Percentiles rank a stretch among this genome's conserved stretches.
phyloP scores from a whole-genome alignment of 345 rosid species.

The Citrus inodora region DNA sequence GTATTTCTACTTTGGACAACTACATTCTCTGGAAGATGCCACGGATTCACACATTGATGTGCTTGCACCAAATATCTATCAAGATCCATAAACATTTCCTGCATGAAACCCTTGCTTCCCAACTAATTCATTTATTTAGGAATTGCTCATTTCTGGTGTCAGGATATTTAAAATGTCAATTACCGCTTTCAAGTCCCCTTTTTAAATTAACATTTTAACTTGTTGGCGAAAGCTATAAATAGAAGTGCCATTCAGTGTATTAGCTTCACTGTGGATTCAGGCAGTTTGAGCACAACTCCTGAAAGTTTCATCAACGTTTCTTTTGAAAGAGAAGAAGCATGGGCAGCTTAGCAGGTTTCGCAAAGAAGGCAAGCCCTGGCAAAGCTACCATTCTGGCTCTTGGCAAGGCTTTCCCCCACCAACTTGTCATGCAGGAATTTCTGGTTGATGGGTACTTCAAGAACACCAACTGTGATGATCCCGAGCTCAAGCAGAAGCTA shows the following conservation, averaged over 20 bases:
- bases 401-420: constrained; percentile 95
- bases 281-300: constrained; percentile 2
- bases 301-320: neutral
- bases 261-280: constrained; percentile 17
- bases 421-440: constrained; percentile 93
- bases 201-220: neutral
- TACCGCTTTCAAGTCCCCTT: neutral
- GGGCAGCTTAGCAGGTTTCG: constrained; percentile 48
- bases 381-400: constrained; percentile 84
- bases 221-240: constrained; percentile 26
- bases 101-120: constrained; percentile 41
- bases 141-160: constrained; percentile 7
- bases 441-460: constrained; percentile 90
- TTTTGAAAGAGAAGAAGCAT: constrained; percentile 22
- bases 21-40: neutral
- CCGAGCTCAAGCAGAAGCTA: constrained; percentile 83
- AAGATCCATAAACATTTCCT: constrained; percentile 17
- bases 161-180: neutral
- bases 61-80: constrained; percentile 50
- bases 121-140: constrained; percentile 33
- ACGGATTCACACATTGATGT: neutral
- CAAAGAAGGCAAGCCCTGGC: constrained; percentile 41
- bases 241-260: constrained; percentile 5
- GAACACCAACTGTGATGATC: constrained; percentile 89
- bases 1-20: no score